Percentiles rank a stretch among this genome's conserved stretches.
These are phyloP conservation scores for Byssochlamys sp. DNA, from an alignment of 2,329 filamentous ascomycete species.

Conservation along the genomic window DNA sequence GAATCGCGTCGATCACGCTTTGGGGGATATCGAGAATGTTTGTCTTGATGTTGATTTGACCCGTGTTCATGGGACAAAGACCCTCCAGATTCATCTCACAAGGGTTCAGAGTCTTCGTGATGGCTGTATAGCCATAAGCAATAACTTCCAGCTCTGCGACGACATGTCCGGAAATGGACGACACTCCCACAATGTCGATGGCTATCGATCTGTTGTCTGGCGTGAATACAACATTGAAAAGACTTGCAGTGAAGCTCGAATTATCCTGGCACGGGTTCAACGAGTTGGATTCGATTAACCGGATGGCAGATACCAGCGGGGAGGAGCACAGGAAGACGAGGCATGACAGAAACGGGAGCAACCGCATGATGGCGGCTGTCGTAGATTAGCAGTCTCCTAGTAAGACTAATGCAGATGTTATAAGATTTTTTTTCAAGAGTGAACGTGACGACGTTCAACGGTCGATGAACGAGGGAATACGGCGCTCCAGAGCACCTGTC, in stretches of 20 bases:
- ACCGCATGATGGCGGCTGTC: slow-evolving; percentile 22
- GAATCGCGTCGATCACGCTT: slow-evolving; percentile 56
- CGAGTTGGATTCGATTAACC: slow-evolving; percentile 69
- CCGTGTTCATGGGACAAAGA: slow-evolving; percentile 83
- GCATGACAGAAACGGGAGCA: slow-evolving; percentile 23
- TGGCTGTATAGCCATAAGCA: slow-evolving; percentile 71
- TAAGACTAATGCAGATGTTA: slow-evolving; percentile 1
- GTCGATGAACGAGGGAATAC: slow-evolving; percentile 9
- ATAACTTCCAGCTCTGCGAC: slow-evolving; percentile 65
- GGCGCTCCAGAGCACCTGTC: slow-evolving; percentile 26
- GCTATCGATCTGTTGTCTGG: slow-evolving; percentile 58
- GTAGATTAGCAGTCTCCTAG: slow-evolving; percentile 19
- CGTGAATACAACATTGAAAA: slow-evolving; percentile 68
- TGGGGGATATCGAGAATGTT: slow-evolving; percentile 49
- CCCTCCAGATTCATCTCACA: slow-evolving; percentile 61
- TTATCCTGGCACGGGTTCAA: slow-evolving; percentile 76
- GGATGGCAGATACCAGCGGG: slow-evolving; percentile 50
- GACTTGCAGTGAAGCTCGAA: slow-evolving; percentile 74
- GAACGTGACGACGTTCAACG: neutral
- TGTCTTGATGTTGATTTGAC: slow-evolving; percentile 67
- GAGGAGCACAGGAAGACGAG: slow-evolving; percentile 29
- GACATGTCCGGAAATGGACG: slow-evolving; percentile 73
- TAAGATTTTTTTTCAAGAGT: neutral
- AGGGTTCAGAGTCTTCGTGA: slow-evolving; percentile 62
- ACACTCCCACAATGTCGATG: slow-evolving; percentile 70